Evolutionary conservation across 176 grass and related monocot genomes (phyloP), one percentile per base, ranked within the genome.

Genomic region (Chloris gayana): DNA sequence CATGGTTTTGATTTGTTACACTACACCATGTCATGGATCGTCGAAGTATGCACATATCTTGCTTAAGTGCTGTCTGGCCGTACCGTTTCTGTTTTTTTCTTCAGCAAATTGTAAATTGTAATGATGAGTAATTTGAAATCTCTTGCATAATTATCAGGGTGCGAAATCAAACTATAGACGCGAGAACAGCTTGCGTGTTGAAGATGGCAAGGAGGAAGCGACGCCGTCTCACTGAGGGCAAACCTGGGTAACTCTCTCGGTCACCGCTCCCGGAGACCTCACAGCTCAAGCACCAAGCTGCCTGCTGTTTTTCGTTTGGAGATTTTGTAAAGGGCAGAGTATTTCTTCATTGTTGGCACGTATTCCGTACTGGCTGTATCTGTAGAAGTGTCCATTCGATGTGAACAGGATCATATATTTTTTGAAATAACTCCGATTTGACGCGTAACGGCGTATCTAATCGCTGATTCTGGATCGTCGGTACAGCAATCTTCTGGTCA

Each of bases 121-220:
- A 19, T 27, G 31, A 19, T 27, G 31, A 54, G 32, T 29, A 69
- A 41, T 27, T 54, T 68, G 30, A 6, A 24, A 39, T 69, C 47
- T n/a, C 5, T 14, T 75, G 69, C 77, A 5, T 67, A 76, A 54
- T n/a, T n/a, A n/a, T 29, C 85, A 98, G 92, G 92, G 96, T 47
- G 92, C 90, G 38, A 91, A 98, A 81, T 74, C 77, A 26, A 2
- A 71, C 24, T 98, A 83, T 67, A 82, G 89, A 22, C 89, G 96
- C 76, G 96, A 98, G 44, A 98, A 93, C 67, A 95, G 96, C 65
- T 82, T 98, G 41, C 92, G 88, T 33, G 86, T 93, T 22, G 90
- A 95, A 68, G 73, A 34, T 44, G 32, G 63, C 53, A 44, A 63
- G 0, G n/a, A 10, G 24, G 76, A 88, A 60, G 88, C 69, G 32